These are phyloP conservation scores for Terfezia claveryi DNA, from an alignment of 495 filamentous ascomycete species.

Conservation along the genomic window DNA sequence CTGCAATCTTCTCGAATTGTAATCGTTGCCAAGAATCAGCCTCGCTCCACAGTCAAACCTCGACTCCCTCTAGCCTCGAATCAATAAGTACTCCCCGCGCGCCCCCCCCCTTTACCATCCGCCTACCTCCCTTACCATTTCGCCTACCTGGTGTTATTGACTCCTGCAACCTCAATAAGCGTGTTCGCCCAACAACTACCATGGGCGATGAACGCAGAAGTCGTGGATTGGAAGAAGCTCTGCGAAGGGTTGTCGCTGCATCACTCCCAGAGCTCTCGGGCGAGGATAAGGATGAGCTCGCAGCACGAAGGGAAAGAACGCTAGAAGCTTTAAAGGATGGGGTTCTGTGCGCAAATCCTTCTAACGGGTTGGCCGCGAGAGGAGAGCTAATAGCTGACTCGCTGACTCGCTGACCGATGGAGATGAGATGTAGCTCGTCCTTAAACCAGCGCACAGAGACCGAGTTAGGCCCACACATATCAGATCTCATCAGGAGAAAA, in stretches of 20 bases:
- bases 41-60: too few species aligned
- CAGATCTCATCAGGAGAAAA: neutral
- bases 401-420: neutral
- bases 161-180: too few species aligned
- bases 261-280: neutral
- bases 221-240: neutral
- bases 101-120: too few species aligned
- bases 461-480: neutral
- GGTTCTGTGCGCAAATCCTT: neutral
- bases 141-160: too few species aligned
- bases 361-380: too few species aligned
- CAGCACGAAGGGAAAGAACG: neutral
- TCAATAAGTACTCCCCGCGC: too few species aligned
- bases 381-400: neutral
- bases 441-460: neutral
- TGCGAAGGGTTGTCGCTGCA: neutral
- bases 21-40: too few species aligned
- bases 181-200: neutral
- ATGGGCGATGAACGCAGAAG: neutral
- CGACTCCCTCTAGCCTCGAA: too few species aligned
- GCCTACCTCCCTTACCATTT: too few species aligned
- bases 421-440: neutral
- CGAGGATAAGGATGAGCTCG: neutral
- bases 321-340: neutral
- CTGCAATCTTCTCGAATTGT: too few species aligned